Evolutionary conservation across 2,329 filamentous ascomycete species (phyloP).

Genomic region (Clonostachys rosea): DNA sequence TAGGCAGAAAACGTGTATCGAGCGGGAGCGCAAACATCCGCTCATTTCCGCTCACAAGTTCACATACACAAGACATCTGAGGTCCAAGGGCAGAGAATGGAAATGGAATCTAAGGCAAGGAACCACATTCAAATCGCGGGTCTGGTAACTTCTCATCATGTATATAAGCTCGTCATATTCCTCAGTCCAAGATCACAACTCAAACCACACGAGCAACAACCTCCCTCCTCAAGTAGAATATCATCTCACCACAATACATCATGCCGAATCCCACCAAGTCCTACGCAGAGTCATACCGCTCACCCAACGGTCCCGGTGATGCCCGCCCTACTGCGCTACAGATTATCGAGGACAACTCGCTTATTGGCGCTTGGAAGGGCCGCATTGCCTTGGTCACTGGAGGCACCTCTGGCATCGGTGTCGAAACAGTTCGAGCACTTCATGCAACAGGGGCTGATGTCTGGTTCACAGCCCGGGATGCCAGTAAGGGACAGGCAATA

Average conservation of each 20-base stretch:
- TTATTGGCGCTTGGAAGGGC: slow-evolving; percentile 5
- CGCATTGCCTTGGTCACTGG: slow-evolving; percentile 35
- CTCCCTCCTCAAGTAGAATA: no score
- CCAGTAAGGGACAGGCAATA: slow-evolving; percentile 12
- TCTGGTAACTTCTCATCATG: no score
- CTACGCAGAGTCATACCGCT: not conserved
- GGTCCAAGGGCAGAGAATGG: no score
- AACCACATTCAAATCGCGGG: no score
- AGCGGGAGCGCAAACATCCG: no score
- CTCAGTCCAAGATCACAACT: no score
- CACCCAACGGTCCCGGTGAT: slow-evolving; percentile 8
- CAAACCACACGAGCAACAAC: no score
- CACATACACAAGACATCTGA: no score
- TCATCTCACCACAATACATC: not conserved
- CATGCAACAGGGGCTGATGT: slow-evolving; percentile 34
- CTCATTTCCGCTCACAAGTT: no score
- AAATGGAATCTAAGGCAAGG: no score
- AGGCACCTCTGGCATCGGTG: slow-evolving; percentile 33
- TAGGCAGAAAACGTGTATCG: no score
- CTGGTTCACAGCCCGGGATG: slow-evolving; percentile 34
- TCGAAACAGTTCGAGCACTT: slow-evolving; percentile 36
- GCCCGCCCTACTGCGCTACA: slow-evolving; percentile 8
- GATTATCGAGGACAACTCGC: slow-evolving; percentile 7
- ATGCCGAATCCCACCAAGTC: not conserved
- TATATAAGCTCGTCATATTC: no score